These are phyloP conservation scores for Penicillium herquei DNA, from an alignment of 495 filamentous ascomycete genomes.

Conservation along the genomic window DNA sequence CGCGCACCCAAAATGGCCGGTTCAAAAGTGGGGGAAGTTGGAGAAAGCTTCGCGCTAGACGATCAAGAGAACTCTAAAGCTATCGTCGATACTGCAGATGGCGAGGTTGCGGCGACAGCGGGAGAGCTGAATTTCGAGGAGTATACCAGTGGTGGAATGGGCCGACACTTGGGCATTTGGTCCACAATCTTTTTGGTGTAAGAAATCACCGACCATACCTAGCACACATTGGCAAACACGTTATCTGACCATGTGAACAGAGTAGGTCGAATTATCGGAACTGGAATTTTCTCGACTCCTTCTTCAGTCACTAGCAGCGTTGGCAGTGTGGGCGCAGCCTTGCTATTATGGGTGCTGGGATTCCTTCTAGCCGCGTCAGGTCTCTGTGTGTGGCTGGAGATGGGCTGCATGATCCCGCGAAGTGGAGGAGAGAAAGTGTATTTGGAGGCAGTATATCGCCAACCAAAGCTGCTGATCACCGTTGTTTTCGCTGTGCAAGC, in stretches of 20 bases:
- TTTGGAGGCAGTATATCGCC: conserved; percentile 67
- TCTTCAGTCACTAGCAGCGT: conserved; percentile 59
- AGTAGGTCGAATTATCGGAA: conserved; percentile 63
- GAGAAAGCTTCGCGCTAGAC: neutral
- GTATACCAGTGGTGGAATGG: conserved; percentile 13
- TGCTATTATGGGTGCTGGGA: conserved; percentile 62
- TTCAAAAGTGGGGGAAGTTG: neutral
- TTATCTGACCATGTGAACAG: conserved; percentile 29
- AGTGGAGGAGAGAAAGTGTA: conserved; percentile 71
- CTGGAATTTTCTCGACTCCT: conserved; percentile 70
- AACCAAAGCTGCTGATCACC: conserved; percentile 62
- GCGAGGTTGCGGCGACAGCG: neutral
- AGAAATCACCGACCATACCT: neutral
- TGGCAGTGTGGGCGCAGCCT: conserved; percentile 62
- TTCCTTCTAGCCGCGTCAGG: conserved; percentile 57
- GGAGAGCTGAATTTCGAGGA: conserved; percentile 13
- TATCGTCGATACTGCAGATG: neutral
- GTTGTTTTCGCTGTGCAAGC: conserved; percentile 62
- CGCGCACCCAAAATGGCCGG: no score
- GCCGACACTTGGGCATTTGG: conserved; percentile 38
- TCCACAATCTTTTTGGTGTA: conserved; percentile 47
- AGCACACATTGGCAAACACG: neutral
- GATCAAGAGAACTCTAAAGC: neutral
- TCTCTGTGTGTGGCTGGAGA: conserved; percentile 60
- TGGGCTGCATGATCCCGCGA: conserved; percentile 65